Base-by-base conservation (phyloP, 805 yeast species). In the Candida incommunis region DNA sequence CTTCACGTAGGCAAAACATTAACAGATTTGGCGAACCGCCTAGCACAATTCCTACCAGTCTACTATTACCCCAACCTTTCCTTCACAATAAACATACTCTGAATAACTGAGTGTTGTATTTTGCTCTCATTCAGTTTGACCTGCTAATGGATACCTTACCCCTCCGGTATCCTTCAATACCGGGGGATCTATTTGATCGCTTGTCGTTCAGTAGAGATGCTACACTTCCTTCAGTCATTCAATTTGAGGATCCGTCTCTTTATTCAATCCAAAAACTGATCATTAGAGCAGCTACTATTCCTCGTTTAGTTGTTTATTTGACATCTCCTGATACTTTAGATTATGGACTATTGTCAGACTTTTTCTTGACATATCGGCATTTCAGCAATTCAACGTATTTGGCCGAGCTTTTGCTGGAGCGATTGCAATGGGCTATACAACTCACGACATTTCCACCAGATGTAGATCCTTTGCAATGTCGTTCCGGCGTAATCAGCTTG, bases 271-370 rank as follows among this genome's bases (percentile, higher is more conserved):
- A 31, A 31, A 31, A 31, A n/a, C 37, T 31, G 7, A 23, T 37
- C 18, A 43, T 47, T 7, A 40, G 23, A 4, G 34, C 46, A 37
- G 62, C 56, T 24, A 50, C 61, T 3, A 50, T 55, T 20, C 50
- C 54, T 2, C 49, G 60, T 18, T 55, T 67, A n/a, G 52, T 67
- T 3, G 57, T 60, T 15, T 58, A 63, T 34, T 46, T 67, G 42
- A 80, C 95, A 1, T 75, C 84, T 9, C 88, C 92, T 3, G 74
- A 76, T 46, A 63, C 76, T 3, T 72, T 90, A 16, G 88, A 86
- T 60, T 90, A 90, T 60, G 75, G 77, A 49, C 70, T 82, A 34
- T 65, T 88, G 45, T 75, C 88, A 42, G 96, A 92, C 64, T 87
- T 92, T 60, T 84, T 90, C 59, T 70, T 90, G 43, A 79, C 95